Base-by-base conservation (phyloP, 2,329 filamentous ascomycete genomes). In the Aspergillus transmontanensis region DNA sequence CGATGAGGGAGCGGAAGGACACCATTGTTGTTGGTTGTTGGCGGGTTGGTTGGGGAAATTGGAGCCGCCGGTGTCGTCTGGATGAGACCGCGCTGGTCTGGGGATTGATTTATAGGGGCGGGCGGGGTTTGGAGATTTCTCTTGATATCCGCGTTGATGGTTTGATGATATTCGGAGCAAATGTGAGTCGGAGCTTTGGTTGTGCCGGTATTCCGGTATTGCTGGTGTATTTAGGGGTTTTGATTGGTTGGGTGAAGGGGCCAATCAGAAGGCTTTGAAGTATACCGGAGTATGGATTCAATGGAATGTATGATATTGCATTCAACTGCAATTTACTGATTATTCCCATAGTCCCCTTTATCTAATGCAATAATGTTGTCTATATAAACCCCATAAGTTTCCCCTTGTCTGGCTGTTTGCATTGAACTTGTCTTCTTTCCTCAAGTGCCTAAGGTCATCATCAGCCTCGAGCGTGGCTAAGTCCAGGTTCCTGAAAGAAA, bases 1-100 rank as follows among this genome's bases (percentile, higher is more conserved):
- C 66, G 62, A 78, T 66, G 61, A 77, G 66, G 62, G 74, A 71
- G 64, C 75, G 76, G 64, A 80, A 68, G 56, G 73, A 73, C 34
- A 75, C 65, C 76, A 79, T 79, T 55, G 41, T 72, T 41, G 30
- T 36, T 53, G 57, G 43, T 71, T 30, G 32, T 56, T 53, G 45
- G 43, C 55, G 14, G n/a, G 6, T 19, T 19, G 26, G 12, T 50
- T 43, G 19, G 12, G 2, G 21, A 23, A 26, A 11, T 14, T 3
- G 23, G 21, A 14, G 39, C 55, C 28, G 26, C 39, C 19, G 26
- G 28, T 7, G 6, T 30, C 12, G 32, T 43, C 30, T 28, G 23
- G 45, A 16, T 43, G 14, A 28, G 46, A 50, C 46, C 46, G 14
- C 2, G 16, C 14, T 19, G 28, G 16, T 19, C 12, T 36, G 26